Base-by-base conservation (phyloP, 805 yeast species). In the Nakazawaea wyomingensis region DNA sequence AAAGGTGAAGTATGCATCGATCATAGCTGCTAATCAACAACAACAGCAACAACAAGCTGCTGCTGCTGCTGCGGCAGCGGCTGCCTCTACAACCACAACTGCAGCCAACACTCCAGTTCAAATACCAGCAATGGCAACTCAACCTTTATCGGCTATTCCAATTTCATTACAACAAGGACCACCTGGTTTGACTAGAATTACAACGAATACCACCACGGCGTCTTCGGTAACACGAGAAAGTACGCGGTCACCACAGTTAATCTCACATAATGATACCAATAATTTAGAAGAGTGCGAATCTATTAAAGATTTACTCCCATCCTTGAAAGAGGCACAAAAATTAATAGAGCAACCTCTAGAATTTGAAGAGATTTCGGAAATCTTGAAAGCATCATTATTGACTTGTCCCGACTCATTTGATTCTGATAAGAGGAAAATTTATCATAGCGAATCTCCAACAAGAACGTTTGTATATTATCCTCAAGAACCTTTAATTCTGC, bases 391-490 rank as follows among this genome's bases (percentile, higher is more conserved):
- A 1, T 89, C 97, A 3, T 69, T 87, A 46, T 68, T 86, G 52
- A 85, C 85, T 54, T 88, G 97, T 59, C 98, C 99, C 0, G 98
- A 93, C 63, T 86, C 98, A 1, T 75, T 81, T 46, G 95, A 91
- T 59, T 82, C 95, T 2, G 97, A 91, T 54, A 76, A 71, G 52
- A 96, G 97, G 14, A 76, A 82, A 48, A 60, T 57, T 33, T 81
- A 88, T 59, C 76, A 74, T 38, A 91, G 97, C 5, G 73, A 76
- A 18, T 78, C 80, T 51, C 95, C 95, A 42, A 95, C 85, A 57
- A 96, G 96, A 21, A 87, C 96, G 6, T 86, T 93, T 30, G 76
- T 85, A 18, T 86, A 82, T 62, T 93, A 87, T 64, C 99, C 99
- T 2, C 87, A 81, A 57, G 93, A 85, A 48, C 90, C 90, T 26